Evolutionary conservation across 306 rosid genomes (phyloP).

Genomic region (Dalbergia cultrata): DNA sequence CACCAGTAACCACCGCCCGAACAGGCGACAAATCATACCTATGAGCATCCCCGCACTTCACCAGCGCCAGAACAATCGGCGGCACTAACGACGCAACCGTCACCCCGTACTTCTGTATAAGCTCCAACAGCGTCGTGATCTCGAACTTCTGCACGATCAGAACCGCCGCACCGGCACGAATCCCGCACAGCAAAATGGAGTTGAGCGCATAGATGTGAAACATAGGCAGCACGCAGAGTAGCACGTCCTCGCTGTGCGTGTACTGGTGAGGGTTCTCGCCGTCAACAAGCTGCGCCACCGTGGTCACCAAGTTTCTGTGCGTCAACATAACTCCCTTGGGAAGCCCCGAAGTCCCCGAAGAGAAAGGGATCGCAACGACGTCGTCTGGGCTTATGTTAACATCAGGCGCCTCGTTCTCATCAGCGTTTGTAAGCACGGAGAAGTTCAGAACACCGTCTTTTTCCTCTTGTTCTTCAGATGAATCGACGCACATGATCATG

Average conservation of each 20-base stretch:
- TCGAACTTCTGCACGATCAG: conserved; percentile 73
- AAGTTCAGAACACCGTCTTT: conserved; percentile 36
- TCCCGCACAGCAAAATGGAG: conserved; percentile 66
- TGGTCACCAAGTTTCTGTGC: conserved; percentile 69
- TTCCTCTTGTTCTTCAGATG: not conserved
- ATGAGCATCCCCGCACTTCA: conserved; percentile 57
- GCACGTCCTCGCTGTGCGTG: conserved; percentile 64
- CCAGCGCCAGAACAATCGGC: conserved; percentile 73
- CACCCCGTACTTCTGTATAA: conserved; percentile 61
- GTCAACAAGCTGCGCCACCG: conserved; percentile 77
- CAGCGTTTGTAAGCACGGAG: conserved; percentile 47
- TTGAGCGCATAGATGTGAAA: conserved; percentile 85
- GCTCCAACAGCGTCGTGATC: conserved; percentile 51
- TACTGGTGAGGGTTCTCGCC: conserved; percentile 77
- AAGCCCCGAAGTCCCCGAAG: conserved; percentile 81
- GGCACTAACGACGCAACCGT: conserved; percentile 81
- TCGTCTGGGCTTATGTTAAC: conserved; percentile 71
- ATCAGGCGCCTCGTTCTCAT: conserved; percentile 60
- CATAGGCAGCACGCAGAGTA: conserved; percentile 80
- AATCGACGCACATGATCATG: conserved; percentile 55
- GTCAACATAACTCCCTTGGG: conserved; percentile 89
- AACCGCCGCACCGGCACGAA: conserved; percentile 81
- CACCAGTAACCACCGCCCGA: conserved; percentile 74
- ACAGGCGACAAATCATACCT: conserved; percentile 73
- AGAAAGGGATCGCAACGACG: conserved; percentile 80